Conservation (phyloP, 768 basidiomycete genomes). For the Suillus subaureus region DNA sequence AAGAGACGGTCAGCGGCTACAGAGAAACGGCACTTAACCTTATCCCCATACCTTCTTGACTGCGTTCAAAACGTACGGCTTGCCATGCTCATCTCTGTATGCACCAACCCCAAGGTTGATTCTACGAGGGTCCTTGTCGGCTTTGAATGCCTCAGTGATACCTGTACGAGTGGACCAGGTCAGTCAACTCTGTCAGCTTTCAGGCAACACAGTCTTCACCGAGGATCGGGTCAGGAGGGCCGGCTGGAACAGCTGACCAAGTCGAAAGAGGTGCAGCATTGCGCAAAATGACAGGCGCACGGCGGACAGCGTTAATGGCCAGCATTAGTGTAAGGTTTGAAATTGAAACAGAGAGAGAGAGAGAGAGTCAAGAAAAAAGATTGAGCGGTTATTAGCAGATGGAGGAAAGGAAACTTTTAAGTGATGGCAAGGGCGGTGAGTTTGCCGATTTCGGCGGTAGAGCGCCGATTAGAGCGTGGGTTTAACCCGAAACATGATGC, state of each 20-base stretch:
- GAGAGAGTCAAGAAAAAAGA: conserved; percentile 23
- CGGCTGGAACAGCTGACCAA: conserved; percentile 83
- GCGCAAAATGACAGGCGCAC: conserved; percentile 43
- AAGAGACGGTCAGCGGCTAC: conserved; percentile 5
- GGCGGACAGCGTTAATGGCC: conserved; percentile 51
- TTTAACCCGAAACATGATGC: conserved; percentile 5
- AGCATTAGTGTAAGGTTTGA: conserved; percentile 44
- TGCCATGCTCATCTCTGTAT: conserved; percentile 92
- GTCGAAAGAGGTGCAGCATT: conserved; percentile 55
- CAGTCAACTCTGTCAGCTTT: conserved; percentile 5
- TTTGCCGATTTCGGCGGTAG: conserved; percentile 22
- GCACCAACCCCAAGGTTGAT: conserved; percentile 98
- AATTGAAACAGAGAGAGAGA: conserved; percentile 26
- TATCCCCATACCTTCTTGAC: conserved; percentile 75
- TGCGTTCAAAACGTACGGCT: conserved; percentile 88
- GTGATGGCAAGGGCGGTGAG: neutral
- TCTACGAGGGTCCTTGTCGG: conserved; percentile 88
- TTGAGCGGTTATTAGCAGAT: conserved; percentile 9
- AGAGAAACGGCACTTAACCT: conserved; percentile 2
- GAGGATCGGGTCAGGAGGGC: conserved; percentile 92
- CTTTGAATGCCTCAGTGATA: conserved; percentile 95
- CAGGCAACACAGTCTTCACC: conserved; percentile 48
- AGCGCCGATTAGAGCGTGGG: conserved; percentile 13
- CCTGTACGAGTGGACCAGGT: conserved; percentile 44
- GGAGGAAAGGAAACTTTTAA: conserved; percentile 4